Base-by-base conservation (phyloP, 495 filamentous ascomycete genomes). In the Talaromyces liani region DNA sequence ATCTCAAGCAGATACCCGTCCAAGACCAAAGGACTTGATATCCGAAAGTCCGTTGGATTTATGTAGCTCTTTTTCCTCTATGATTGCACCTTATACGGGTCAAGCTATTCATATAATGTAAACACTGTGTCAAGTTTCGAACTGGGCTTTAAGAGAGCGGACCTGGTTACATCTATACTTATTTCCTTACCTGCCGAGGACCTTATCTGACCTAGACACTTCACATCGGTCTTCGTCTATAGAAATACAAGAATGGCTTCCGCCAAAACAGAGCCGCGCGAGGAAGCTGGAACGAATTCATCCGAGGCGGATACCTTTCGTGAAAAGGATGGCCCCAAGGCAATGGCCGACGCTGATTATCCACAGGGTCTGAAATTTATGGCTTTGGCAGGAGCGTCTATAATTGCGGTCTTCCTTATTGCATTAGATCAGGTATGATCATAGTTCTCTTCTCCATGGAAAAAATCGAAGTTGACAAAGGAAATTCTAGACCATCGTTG, bases 401-500 rank as follows among this genome's bases (percentile, higher is more conserved):
- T 45, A 12, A 45, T 83, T 6, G 66, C 77, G 31, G 74, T 85
- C 39, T 88, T 89, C 75, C 77, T 87, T 57, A 83, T 85, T 29
- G 86, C 86, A 6, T 77, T 89, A 49, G 86, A 58, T 33, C 56
- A 58, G 25, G 56, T 58, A 18, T 18, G 14, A 18, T 12, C 16
- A 36, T 45, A 45, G 16, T 4, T n/a, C n/a, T 20, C 54, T 7
- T 58, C 56, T 9, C 20, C 29, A 45, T 16, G 14, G 41, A 2
- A 16, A 16, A 18, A 10, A n/a, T 45, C 29, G 36, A 14, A 3
- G 39, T 20, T 20, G 10, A 49, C 25, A 39, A 59, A 34, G 58
- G 25, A 24, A 58, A 45, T 10, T 16, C 9, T 39, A 61, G 60
- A 63, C 61, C 10, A 67, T 68, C 5, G 45, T 69, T 34, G 59